phyloP scores from a whole-genome alignment of 2,329 filamentous ascomycete genomes.

The Penicillium paneum region DNA sequence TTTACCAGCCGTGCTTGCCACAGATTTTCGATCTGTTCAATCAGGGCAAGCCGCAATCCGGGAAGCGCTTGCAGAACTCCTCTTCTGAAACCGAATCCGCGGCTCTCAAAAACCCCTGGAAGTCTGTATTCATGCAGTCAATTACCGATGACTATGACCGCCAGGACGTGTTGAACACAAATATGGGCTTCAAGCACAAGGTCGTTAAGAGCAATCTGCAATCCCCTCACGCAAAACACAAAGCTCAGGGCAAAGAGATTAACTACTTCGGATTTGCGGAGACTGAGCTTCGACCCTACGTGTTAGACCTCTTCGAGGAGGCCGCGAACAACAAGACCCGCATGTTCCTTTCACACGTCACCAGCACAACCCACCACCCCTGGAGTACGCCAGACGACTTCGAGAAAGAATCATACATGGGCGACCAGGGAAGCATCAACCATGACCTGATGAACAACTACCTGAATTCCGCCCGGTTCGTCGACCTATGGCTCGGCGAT shows the following conservation, averaged over 20 bases:
- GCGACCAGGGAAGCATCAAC: conserved; percentile 22
- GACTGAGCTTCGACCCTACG: conserved; percentile 40
- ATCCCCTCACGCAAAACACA: conserved; percentile 30
- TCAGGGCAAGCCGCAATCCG: conserved; percentile 19
- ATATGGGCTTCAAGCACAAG: conserved; percentile 36
- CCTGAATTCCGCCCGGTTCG: conserved; percentile 45
- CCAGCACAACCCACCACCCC: conserved; percentile 43
- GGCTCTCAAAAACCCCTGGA: conserved; percentile 28
- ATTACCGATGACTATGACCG: conserved; percentile 42
- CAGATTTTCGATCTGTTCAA: conserved; percentile 41
- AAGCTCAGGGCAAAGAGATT: conserved; percentile 32
- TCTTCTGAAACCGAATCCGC: conserved; percentile 1
- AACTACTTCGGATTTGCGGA: conserved; percentile 49
- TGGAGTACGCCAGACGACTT: conserved; percentile 40
- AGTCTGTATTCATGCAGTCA: conserved; percentile 39
- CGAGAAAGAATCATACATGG: conserved; percentile 27
- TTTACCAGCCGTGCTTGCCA: conserved; percentile 43
- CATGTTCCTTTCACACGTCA: conserved; percentile 35
- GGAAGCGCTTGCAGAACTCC: neutral
- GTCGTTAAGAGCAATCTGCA: conserved; percentile 30
- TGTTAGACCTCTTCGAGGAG: conserved; percentile 28
- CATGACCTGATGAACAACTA: conserved; percentile 43
- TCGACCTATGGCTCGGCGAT: conserved; percentile 46
- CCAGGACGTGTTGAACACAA: conserved; percentile 33
- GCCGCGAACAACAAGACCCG: conserved; percentile 31